These are phyloP conservation scores for Fusarium humuli DNA, from an alignment of 2,329 filamentous ascomycete genomes.

Conservation along the genomic window DNA sequence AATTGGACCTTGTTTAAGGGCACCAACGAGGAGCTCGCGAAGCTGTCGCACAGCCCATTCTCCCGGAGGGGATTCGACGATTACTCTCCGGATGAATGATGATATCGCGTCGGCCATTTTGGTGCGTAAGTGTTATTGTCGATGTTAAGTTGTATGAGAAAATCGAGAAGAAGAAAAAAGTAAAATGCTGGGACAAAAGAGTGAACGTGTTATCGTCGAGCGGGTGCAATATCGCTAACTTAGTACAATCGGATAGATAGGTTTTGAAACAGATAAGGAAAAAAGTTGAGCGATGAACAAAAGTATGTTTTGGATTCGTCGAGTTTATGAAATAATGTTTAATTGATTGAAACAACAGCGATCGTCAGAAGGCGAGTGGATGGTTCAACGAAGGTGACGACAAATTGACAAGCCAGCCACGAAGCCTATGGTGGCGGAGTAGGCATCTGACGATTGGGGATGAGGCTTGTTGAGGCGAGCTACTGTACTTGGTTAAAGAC, in stretches of 20 bases:
- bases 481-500: conserved; percentile 10
- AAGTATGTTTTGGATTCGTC: conserved; percentile 12
- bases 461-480: conserved; percentile 47
- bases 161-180: conserved; percentile 21
- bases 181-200: conserved; percentile 22
- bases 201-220: conserved; percentile 35
- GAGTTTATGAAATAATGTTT: conserved; percentile 14
- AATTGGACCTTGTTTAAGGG: conserved; percentile 88
- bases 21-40: conserved; percentile 87
- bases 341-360: conserved; percentile 9
- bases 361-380: conserved; percentile 30
- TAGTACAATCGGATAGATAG: conserved; percentile 5
- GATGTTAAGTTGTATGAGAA: conserved; percentile 3
- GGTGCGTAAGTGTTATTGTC: not conserved
- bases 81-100: conserved; percentile 70
- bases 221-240: conserved; percentile 16
- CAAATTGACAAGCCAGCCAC: conserved; percentile 43
- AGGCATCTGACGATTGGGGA: conserved; percentile 46
- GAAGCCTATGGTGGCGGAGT: conserved; percentile 47
- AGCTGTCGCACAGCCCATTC: conserved; percentile 87
- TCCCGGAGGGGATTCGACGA: conserved; percentile 87
- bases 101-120: conserved; percentile 66
- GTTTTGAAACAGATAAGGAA: conserved; percentile 7
- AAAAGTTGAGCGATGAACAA: not conserved
- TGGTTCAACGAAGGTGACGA: conserved; percentile 37